Evolutionary conservation across 169 alveolate species (phyloP), one percentile per base, ranked within the genome.

Genomic region (Plasmodium malariae): DNA sequence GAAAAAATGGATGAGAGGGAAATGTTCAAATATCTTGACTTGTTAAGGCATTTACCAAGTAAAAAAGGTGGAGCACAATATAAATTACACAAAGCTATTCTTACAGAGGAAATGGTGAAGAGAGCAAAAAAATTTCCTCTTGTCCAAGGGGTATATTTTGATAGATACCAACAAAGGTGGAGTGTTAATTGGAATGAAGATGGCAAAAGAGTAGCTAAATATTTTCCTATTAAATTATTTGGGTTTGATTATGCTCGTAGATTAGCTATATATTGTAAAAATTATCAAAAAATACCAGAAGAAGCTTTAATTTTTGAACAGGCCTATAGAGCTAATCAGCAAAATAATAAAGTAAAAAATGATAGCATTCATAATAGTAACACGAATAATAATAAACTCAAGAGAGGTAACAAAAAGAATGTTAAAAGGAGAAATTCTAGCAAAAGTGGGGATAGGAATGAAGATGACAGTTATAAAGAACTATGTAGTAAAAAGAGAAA

Each of bases 141-240:
- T 19, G 95, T 93, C 14, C 92, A 93, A 24, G 96, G 96, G 0
- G 92, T 93, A 48, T 93, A 93, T 63, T 93, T 93, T 59, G 96
- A 93, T 85, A 87, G 92, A 49, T 92, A 93, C 14, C 95, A 93
- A 89, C 93, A 88, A 26, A 92, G 96, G n/a, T 93, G 96, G 96
- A 88, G 94, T 26, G 96, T 93, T 1, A 92, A 92, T 7, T 93
- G 96, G 96, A 92, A 88, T 45, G 94, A 93, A 80, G 89, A 93
- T 57, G 96, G 96, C 3, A 86, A 94, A 36, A 67, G 96, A 62
- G 94, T 92, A 7, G 96, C 96, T 3, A 93, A 93, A 76, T 93
- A 93, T 72, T 93, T 93, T 6, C 96, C 96, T 0, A 94, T 93
- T 54, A 93, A 93, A 73, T 49, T 91, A 12, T 93, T 89, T 62